A percentile compares a stretch with the other conserved stretches of the same genome.
These are phyloP conservation scores for Saraca asoca DNA, from an alignment of 331 rosid genomes.

Conservation along the genomic window DNA sequence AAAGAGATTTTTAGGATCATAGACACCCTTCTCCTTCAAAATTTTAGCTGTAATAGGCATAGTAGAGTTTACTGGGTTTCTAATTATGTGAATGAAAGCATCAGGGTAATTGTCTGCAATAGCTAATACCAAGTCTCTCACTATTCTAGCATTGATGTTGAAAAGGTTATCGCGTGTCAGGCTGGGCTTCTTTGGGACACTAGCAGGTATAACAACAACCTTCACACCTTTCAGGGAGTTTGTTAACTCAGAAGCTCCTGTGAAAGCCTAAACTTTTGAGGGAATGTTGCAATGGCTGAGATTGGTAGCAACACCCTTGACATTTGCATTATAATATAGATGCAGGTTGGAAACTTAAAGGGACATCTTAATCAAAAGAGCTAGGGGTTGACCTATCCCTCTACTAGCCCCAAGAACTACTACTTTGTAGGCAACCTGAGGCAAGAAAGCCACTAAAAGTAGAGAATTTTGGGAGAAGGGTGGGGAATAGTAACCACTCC, in stretches of 20 bases:
- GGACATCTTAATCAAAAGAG: conserved; percentile 90
- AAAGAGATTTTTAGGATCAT: conserved; percentile 82
- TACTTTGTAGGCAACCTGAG: conserved; percentile 71
- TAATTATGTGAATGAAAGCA: conserved; percentile 78
- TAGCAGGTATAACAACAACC: conserved; percentile 94
- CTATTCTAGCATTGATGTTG: conserved; percentile 83
- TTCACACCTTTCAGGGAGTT: conserved; percentile 69
- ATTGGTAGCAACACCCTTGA: conserved; percentile 96
- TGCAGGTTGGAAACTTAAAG: conserved; percentile 76
- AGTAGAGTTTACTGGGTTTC: conserved; percentile 87
- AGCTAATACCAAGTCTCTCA: conserved; percentile 67
- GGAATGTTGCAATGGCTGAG: conserved; percentile 95
- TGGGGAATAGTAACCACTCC: no score
- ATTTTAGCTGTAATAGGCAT: conserved; percentile 88
- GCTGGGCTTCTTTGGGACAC: conserved; percentile 94
- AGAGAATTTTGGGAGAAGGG: no score
- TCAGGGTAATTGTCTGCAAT: conserved; percentile 84
- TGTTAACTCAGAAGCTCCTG: conserved; percentile 68
- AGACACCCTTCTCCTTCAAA: conserved; percentile 78
- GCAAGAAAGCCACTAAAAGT: no score
- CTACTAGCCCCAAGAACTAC: conserved; percentile 96
- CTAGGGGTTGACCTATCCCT: conserved; percentile 84
- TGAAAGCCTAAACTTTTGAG: conserved; percentile 67
- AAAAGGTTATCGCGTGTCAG: conserved; percentile 98
- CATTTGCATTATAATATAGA: conserved; percentile 87